Evolutionary conservation across 371 early-diverging fungal genomes (phyloP).

Genomic region (Mucor irregularis): DNA sequence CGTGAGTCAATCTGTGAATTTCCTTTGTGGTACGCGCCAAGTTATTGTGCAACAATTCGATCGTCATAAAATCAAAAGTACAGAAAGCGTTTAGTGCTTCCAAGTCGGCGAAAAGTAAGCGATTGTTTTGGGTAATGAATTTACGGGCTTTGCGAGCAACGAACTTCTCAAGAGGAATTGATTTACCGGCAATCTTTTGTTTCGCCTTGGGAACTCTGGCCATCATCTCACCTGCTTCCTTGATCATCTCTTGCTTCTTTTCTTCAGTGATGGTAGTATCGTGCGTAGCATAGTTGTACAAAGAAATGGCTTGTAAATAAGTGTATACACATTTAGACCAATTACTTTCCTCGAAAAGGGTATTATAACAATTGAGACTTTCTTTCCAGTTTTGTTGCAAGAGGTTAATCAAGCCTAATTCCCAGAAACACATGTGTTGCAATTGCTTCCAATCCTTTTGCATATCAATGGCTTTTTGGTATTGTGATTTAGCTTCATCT

Average conservation of each 20-base stretch:
- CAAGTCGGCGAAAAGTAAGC: slow-evolving; percentile 66
- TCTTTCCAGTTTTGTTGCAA: slow-evolving; percentile 56
- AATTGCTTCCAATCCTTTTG: slow-evolving; percentile 75
- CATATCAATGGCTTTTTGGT: slow-evolving; percentile 46
- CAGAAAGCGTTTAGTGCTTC: slow-evolving; percentile 72
- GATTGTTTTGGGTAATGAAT: slow-evolving; percentile 57
- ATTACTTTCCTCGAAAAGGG: slow-evolving; percentile 65
- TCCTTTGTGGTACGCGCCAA: slow-evolving; percentile 47
- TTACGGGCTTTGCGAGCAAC: slow-evolving; percentile 74
- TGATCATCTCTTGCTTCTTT: slow-evolving; percentile 4
- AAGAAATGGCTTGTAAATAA: slow-evolving; percentile 61
- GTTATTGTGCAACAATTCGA: slow-evolving; percentile 36
- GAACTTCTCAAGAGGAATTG: slow-evolving; percentile 80
- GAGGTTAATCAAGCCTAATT: slow-evolving; percentile 55
- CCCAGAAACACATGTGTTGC: slow-evolving; percentile 80
- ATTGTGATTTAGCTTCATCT: slow-evolving; percentile 52
- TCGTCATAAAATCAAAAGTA: slow-evolving; percentile 63
- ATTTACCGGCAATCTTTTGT: slow-evolving; percentile 79
- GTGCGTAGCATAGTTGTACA: slow-evolving; percentile 32
- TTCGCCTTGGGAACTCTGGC: slow-evolving; percentile 55
- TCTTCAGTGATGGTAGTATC: slow-evolving; percentile 1
- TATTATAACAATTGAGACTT: slow-evolving; percentile 53
- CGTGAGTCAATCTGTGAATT: slow-evolving; percentile 33
- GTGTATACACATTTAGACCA: slow-evolving; percentile 79
- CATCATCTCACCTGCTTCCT: slow-evolving; percentile 47